Evolutionary conservation across 1,284 basidiomycete genomes (phyloP).

Genomic region (Ganoderma sinense): DNA sequence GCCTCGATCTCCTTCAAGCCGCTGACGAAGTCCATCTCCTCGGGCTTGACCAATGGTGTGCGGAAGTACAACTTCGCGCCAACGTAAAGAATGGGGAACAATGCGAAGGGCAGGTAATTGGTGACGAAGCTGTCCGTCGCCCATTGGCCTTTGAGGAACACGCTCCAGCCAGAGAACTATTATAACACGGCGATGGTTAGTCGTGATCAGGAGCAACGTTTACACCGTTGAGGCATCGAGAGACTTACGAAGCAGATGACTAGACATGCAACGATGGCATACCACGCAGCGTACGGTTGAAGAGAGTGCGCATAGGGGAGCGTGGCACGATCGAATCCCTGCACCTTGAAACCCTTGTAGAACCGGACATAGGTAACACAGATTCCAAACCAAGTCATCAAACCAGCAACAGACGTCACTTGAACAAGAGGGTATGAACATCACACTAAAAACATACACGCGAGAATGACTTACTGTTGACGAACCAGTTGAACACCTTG

Average conservation of each 20-base stretch:
- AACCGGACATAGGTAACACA: slow-evolving; percentile 84
- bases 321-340: slow-evolving; percentile 70
- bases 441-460: neutral
- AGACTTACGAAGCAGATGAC: slow-evolving; percentile 73
- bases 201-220: neutral
- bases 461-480: slow-evolving; percentile 53
- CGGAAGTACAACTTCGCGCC: slow-evolving; percentile 62
- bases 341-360: slow-evolving; percentile 76
- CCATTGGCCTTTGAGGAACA: slow-evolving; percentile 80
- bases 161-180: slow-evolving; percentile 77
- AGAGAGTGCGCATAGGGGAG: slow-evolving; percentile 75
- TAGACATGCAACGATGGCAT: slow-evolving; percentile 58
- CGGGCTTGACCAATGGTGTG: slow-evolving; percentile 51
- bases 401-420: slow-evolving; percentile 57
- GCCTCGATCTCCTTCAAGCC: slow-evolving; percentile 79
- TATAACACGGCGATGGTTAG: slow-evolving; percentile 6
- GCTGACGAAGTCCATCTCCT: slow-evolving; percentile 83
- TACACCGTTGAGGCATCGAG: neutral
- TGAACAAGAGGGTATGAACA: neutral
- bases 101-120: slow-evolving; percentile 79
- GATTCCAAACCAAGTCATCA: slow-evolving; percentile 90
- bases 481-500: slow-evolving; percentile 66
- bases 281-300: slow-evolving; percentile 81
- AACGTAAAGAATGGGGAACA: slow-evolving; percentile 81
- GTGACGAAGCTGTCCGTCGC: slow-evolving; percentile 55